phyloP scores from a whole-genome alignment of 208 protist genomes.

The Leishmania braziliensis region DNA sequence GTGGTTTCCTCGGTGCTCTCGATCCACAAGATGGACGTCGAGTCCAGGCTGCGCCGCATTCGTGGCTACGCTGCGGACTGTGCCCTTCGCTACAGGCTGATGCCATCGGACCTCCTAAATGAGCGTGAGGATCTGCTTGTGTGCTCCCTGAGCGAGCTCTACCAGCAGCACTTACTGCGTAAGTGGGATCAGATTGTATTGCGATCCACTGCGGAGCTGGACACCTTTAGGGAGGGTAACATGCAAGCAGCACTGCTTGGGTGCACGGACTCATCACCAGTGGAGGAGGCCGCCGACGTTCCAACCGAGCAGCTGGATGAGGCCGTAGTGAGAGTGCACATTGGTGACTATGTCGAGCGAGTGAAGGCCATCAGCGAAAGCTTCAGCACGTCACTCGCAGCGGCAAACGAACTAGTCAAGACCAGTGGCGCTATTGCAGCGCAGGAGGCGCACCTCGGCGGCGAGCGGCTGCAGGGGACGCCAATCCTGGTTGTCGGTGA shows the following conservation, averaged over 20 bases:
- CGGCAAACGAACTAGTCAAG: conserved; percentile 11
- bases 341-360: conserved; percentile 13
- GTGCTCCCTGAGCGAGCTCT: conserved; percentile 59
- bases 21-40: conserved; percentile 34
- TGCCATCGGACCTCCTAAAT: conserved; percentile 61
- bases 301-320: conserved; percentile 20
- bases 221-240: conserved; percentile 10
- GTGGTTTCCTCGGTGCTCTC: conserved; percentile 16
- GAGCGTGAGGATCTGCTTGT: conserved; percentile 75
- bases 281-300: neutral
- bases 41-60: conserved; percentile 57
- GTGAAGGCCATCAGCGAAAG: conserved; percentile 11
- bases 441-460: conserved; percentile 38
- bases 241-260: conserved; percentile 12
- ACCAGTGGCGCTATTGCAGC: conserved; percentile 8
- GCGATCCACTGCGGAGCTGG: conserved; percentile 15
- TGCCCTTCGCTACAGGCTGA: conserved; percentile 46
- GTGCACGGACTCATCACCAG: neutral
- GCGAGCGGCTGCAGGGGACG: conserved; percentile 41
- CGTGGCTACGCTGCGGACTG: conserved; percentile 39
- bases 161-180: conserved; percentile 24
- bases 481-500: conserved; percentile 58
- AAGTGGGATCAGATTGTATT: conserved; percentile 14
- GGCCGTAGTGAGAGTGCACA: neutral
- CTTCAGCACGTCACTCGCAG: conserved; percentile 2